These are phyloP conservation scores for Aspergillus pseudonomiae DNA, from an alignment of 2,329 filamentous ascomycete species.

Conservation along the genomic window DNA sequence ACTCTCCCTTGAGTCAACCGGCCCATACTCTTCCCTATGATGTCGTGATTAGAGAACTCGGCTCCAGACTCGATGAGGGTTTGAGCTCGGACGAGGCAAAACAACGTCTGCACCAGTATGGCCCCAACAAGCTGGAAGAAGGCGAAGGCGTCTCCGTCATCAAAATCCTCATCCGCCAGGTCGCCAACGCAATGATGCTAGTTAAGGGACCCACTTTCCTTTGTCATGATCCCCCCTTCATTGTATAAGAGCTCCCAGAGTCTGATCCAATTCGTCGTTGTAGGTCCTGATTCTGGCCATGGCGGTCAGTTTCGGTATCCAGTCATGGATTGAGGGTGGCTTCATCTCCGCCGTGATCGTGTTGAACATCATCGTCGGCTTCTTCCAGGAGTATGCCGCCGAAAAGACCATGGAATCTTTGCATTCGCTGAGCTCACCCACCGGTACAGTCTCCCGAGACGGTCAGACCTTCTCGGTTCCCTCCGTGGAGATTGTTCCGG, in stretches of 20 bases:
- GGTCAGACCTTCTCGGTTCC: slow-evolving; percentile 55
- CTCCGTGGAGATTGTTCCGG: slow-evolving; percentile 61
- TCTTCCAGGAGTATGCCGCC: slow-evolving; percentile 60
- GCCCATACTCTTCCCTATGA: slow-evolving; percentile 62
- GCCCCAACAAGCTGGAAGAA: slow-evolving; percentile 66
- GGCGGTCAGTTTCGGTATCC: slow-evolving; percentile 59
- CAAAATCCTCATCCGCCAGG: slow-evolving; percentile 68
- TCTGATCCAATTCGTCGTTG: slow-evolving; percentile 47
- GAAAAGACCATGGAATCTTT: slow-evolving; percentile 62
- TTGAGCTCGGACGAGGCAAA: slow-evolving; percentile 59
- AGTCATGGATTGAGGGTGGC: slow-evolving; percentile 59
- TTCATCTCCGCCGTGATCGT: slow-evolving; percentile 61
- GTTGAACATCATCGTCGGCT: slow-evolving; percentile 60
- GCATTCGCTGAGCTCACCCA: slow-evolving; percentile 56
- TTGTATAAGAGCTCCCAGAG: slow-evolving; percentile 18
- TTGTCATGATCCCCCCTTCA: slow-evolving; percentile 1
- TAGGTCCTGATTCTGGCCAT: slow-evolving; percentile 75
- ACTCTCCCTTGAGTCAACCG: slow-evolving; percentile 54
- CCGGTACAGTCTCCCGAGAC: slow-evolving; percentile 57
- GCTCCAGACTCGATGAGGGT: slow-evolving; percentile 58
- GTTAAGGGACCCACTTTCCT: slow-evolving; percentile 43
- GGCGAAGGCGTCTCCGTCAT: slow-evolving; percentile 68
- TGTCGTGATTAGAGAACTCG: slow-evolving; percentile 58
- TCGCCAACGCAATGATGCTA: slow-evolving; percentile 70
- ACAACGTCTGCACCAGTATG: slow-evolving; percentile 57